Base-by-base conservation (phyloP, 2,329 filamentous ascomycete genomes). In the Microdochium nivale region DNA sequence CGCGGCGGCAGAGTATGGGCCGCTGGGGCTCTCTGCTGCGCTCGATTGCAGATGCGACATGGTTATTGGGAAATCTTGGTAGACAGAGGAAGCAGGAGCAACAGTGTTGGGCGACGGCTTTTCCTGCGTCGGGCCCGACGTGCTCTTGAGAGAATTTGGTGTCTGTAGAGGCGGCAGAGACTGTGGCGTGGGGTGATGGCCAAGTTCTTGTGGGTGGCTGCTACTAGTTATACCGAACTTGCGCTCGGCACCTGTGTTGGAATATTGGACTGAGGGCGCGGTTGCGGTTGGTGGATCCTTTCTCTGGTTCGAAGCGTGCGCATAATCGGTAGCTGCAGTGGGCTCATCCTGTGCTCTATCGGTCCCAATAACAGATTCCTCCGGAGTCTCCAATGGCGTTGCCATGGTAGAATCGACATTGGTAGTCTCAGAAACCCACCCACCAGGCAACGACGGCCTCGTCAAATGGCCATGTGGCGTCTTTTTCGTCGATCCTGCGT, bases 361-460 rank as follows among this genome's bases (percentile, higher is more conserved):
- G 19, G 21, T 24, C 8, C 16, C 21, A 44, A 19, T 7, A 13
- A 23, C 16, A 44, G n/a, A 24, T 7, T 23, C 40, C 19, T 11
- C 40, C 10, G 40, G 40, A 8, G 40, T 44, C 40, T 61, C 59
- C 52, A 59, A 54, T 23, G 62, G 58, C 14, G 59, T 62, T 11
- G 55, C 35, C 24, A 52, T 49, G 44, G 55, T 59, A n/a, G 59
- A 60, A 35, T 50, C 56, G 19, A 48, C 24, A 47, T 51, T 60
- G 14, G 55, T 50, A 48, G 58, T 62, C 54, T 66, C 63, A 13
- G 63, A 60, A 24, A 64, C 59, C 64, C 62, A 65, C 48, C 57
- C 56, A 2, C 63, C 65, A 25, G 63, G 62, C 51, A 67, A 55
- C 35, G 58, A 54, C 54, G 65, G 57, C 49, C 62, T 58, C 25